Evolutionary conservation across 2,329 filamentous ascomycete genomes (phyloP).

Genomic region (Curvularia sp.): DNA sequence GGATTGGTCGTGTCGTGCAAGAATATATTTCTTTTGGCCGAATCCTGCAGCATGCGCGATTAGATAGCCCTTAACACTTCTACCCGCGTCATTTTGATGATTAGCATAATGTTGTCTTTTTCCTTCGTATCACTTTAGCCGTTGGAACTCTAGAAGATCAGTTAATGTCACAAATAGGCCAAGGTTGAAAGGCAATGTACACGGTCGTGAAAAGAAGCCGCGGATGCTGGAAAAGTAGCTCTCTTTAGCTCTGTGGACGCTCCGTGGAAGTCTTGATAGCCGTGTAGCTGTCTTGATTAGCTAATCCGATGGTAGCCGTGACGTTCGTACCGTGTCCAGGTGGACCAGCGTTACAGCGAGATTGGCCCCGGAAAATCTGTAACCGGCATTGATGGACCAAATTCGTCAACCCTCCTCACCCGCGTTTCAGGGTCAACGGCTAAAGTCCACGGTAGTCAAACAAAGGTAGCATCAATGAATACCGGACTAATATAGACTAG

Average conservation of each 20-base stretch:
- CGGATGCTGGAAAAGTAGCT: background rate
- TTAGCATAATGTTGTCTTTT: background rate
- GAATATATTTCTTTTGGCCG: background rate
- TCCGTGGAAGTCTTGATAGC: background rate
- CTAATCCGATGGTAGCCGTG: slow-evolving; percentile 4
- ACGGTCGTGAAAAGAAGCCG: background rate
- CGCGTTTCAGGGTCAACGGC: slow-evolving; percentile 9
- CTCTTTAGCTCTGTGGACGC: background rate
- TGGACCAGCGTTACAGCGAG: slow-evolving; percentile 14
- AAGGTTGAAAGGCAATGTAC: background rate
- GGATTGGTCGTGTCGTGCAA: background rate
- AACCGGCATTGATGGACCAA: slow-evolving; percentile 9
- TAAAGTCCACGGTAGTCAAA: slow-evolving; percentile 14
- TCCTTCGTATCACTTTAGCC: slow-evolving; percentile 4
- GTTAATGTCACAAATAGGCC: background rate
- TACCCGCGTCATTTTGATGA: background rate
- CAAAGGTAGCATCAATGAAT: slow-evolving; percentile 5
- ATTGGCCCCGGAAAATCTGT: slow-evolving; percentile 15
- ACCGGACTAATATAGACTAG: slow-evolving; percentile 13
- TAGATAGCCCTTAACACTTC: background rate
- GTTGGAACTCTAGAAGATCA: background rate
- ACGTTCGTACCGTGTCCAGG: background rate
- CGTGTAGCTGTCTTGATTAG: background rate
- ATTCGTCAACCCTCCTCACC: slow-evolving; percentile 4
- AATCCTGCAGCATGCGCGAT: slow-evolving; percentile 1